A percentile compares a stretch with the other conserved stretches of the same genome.
These are phyloP conservation scores for Paecilomyces formosus DNA, from an alignment of 2,329 filamentous ascomycete species.

Conservation along the genomic window DNA sequence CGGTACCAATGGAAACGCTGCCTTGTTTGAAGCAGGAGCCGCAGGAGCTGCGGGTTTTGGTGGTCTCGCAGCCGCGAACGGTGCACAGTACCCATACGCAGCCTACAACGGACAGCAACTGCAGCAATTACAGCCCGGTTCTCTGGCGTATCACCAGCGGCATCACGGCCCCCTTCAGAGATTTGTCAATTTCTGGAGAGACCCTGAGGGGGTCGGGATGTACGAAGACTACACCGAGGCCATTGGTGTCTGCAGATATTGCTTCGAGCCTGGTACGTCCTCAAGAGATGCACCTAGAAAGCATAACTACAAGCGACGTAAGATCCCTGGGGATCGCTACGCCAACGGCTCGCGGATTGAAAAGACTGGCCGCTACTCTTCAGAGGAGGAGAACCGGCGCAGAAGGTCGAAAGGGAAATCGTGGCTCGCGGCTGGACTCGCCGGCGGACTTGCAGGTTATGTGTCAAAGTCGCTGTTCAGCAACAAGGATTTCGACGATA, in stretches of 20 bases:
- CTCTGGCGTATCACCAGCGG: constrained; percentile 44
- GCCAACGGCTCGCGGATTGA: constrained; percentile 43
- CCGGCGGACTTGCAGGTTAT: constrained; percentile 48
- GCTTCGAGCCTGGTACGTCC: constrained; percentile 54
- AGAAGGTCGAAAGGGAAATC: constrained; percentile 39
- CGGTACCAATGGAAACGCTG: constrained; percentile 35
- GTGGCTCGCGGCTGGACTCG: constrained; percentile 48
- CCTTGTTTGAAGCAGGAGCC: constrained; percentile 40
- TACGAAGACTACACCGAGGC: constrained; percentile 63
- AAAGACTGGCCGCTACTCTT: constrained; percentile 54
- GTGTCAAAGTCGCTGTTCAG: constrained; percentile 49
- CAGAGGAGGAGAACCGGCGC: constrained; percentile 42
- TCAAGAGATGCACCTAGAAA: constrained; percentile 52
- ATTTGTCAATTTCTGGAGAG: constrained; percentile 55
- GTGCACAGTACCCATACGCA: constrained; percentile 11
- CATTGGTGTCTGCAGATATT: constrained; percentile 58
- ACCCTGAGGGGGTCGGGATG: constrained; percentile 55
- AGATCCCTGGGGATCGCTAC: constrained; percentile 41
- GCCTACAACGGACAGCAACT: constrained; percentile 12
- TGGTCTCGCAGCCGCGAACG: constrained; percentile 21
- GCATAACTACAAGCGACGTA: constrained; percentile 45
- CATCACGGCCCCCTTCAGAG: constrained; percentile 50
- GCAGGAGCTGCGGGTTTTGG: constrained; percentile 30
- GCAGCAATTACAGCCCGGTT: constrained; percentile 20
- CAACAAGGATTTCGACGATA: constrained; percentile 52